phyloP scores from a whole-genome alignment of 2,329 filamentous ascomycete species.

The Aspergillus vadensis region DNA sequence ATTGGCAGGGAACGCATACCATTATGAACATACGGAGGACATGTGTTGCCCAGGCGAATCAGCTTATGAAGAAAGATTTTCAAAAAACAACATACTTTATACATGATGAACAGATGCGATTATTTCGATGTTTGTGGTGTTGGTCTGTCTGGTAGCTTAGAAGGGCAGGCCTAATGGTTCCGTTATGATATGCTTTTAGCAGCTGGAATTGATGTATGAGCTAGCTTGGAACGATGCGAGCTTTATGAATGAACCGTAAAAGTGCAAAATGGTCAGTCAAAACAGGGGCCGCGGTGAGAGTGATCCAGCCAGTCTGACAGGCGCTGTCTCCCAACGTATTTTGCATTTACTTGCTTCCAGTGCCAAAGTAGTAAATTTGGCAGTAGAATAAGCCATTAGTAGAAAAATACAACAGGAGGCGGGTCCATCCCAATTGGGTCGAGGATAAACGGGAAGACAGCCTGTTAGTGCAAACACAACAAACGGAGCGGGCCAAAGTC shows the following conservation, averaged over 20 bases:
- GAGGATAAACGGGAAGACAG: no score
- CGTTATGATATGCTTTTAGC: neutral
- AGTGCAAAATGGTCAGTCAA: no score
- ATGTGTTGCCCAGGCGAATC: slow-evolving; percentile 2
- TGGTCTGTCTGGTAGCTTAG: slow-evolving; percentile 5
- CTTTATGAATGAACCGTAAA: slow-evolving; percentile 2
- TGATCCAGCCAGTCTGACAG: neutral
- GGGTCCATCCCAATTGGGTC: no score
- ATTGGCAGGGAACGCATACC: slow-evolving; percentile 7
- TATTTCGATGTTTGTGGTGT: neutral
- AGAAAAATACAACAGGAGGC: no score
- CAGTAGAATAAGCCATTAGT: neutral
- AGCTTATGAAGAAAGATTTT: slow-evolving; percentile 7
- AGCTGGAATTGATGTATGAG: slow-evolving; percentile 2
- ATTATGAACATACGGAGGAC: slow-evolving; percentile 10
- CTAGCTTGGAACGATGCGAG: neutral
- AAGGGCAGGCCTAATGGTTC: slow-evolving; percentile 1
- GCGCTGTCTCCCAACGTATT: no score
- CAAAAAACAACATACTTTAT: slow-evolving; percentile 6
- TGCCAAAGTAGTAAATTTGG: no score
- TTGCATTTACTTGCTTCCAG: no score
- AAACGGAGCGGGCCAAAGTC: slow-evolving; percentile 32
- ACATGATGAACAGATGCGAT: neutral
- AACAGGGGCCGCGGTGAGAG: neutral
- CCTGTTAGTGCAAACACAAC: slow-evolving; percentile 33